These are phyloP conservation scores for Schwanniomyces occidentalis DNA, from an alignment of 805 yeast species.

Conservation along the genomic window DNA sequence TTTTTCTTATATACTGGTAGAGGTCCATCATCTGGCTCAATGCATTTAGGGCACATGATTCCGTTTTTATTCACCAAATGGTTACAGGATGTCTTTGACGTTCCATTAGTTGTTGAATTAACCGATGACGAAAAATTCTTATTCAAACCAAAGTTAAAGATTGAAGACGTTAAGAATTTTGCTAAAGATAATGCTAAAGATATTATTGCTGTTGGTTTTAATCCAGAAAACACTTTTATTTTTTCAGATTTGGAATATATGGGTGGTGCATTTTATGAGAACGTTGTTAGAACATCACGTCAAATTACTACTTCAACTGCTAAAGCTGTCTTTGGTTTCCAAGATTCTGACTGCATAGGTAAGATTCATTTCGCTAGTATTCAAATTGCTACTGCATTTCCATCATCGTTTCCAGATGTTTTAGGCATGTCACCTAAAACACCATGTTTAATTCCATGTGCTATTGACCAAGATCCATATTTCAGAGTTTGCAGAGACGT, in stretches of 20 bases:
- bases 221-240: constrained; percentile 91
- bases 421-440: constrained; percentile 85
- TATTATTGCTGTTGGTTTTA: constrained; percentile 90
- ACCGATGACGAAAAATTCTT: constrained; percentile 97
- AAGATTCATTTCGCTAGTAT: constrained; percentile 92
- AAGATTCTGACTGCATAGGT: constrained; percentile 93
- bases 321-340: constrained; percentile 94
- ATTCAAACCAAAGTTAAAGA: constrained; percentile 86
- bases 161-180: constrained; percentile 81
- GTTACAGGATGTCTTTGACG: constrained; percentile 97
- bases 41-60: constrained; percentile 96
- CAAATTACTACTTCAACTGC: constrained; percentile 98
- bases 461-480: constrained; percentile 98
- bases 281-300: constrained; percentile 87
- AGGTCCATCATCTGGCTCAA: constrained; percentile 91
- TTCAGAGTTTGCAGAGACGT: constrained; percentile 97
- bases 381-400: constrained; percentile 95
- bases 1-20: constrained; percentile 96
- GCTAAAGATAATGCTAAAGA: constrained; percentile 87
- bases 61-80: constrained; percentile 96
- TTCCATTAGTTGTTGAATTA: constrained; percentile 87
- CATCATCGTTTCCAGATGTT: constrained; percentile 92
- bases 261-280: constrained; percentile 93
- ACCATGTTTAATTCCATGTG: constrained; percentile 97
- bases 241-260: constrained; percentile 91